Evolutionary conservation across 2,329 filamentous ascomycete genomes (phyloP).

Genomic region (Fusarium robinianum): DNA sequence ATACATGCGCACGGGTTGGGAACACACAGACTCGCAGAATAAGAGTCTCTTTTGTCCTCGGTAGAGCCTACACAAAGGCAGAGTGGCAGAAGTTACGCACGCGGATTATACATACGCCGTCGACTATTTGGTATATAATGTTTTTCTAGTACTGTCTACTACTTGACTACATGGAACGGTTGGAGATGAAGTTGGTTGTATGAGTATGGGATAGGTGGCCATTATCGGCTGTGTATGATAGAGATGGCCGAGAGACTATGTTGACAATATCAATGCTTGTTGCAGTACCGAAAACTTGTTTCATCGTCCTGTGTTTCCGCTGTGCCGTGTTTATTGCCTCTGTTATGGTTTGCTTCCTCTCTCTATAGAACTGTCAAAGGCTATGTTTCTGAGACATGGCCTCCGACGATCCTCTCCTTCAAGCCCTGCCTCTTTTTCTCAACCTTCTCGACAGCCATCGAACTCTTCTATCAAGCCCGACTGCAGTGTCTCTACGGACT

Average conservation of each 20-base stretch:
- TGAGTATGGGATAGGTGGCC: slow-evolving; percentile 18
- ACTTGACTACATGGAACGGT: slow-evolving; percentile 12
- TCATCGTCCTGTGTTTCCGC: neutral
- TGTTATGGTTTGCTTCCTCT: no score
- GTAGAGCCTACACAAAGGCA: no score
- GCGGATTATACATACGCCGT: slow-evolving; percentile 13
- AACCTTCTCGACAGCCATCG: no score
- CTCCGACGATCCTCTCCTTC: slow-evolving; percentile 24
- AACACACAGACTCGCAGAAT: no score
- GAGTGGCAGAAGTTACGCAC: slow-evolving; percentile 12
- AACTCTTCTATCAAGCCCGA: no score
- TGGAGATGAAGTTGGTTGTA: slow-evolving; percentile 11
- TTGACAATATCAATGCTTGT: slow-evolving; percentile 17
- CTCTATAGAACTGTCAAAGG: no score
- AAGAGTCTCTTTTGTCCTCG: no score
- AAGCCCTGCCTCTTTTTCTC: slow-evolving; percentile 25
- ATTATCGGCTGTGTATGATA: slow-evolving; percentile 20
- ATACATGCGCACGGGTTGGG: slow-evolving; percentile 21
- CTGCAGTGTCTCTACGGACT: slow-evolving; percentile 5
- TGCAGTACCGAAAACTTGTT: neutral
- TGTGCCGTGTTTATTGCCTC: no score
- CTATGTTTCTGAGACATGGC: neutral
- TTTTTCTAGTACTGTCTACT: slow-evolving; percentile 32
- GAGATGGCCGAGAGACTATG: slow-evolving; percentile 7
- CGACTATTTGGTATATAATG: slow-evolving; percentile 36